phyloP scores from a whole-genome alignment of 2,329 filamentous ascomycete genomes.

The Cercospora zeina region DNA sequence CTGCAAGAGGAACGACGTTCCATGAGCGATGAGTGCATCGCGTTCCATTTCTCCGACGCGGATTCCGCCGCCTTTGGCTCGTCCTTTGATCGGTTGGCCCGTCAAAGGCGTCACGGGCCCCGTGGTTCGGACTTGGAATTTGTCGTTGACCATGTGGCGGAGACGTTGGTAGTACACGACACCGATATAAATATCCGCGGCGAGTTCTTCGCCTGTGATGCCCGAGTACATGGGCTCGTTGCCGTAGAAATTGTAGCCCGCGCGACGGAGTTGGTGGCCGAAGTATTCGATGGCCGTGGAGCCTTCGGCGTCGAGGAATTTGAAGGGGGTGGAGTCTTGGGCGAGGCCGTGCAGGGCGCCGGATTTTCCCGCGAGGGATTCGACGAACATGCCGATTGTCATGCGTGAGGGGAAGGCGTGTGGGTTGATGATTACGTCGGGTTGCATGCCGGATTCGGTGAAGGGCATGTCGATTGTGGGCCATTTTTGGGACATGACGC shows the following conservation, averaged over 20 bases:
- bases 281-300: conserved; percentile 93
- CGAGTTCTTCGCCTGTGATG: conserved; percentile 90
- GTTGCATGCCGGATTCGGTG: conserved; percentile 92
- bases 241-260: conserved; percentile 96
- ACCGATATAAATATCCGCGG: conserved; percentile 93
- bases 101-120: conserved; percentile 88
- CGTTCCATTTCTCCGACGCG: conserved; percentile 99
- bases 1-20: conserved; percentile 90
- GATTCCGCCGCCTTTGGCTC: conserved; percentile 95
- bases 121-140: conserved; percentile 96
- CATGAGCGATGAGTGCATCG: conserved; percentile 90
- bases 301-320: conserved; percentile 74
- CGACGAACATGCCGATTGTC: conserved; percentile 99
- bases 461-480: conserved; percentile 93
- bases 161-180: conserved; percentile 98
- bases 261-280: conserved; percentile 89
- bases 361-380: conserved; percentile 92
- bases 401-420: conserved; percentile 99
- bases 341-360: conserved; percentile 93
- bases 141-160: conserved; percentile 99
- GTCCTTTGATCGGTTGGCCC: conserved; percentile 94
- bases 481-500: conserved; percentile 96
- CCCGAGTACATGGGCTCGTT: conserved; percentile 99
- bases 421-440: conserved; percentile 97
- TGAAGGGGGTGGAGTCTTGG: conserved; percentile 93